Evolutionary conservation across 2,329 filamentous ascomycete genomes (phyloP).

Genomic region (Scopulariopsis brevicaulis): DNA sequence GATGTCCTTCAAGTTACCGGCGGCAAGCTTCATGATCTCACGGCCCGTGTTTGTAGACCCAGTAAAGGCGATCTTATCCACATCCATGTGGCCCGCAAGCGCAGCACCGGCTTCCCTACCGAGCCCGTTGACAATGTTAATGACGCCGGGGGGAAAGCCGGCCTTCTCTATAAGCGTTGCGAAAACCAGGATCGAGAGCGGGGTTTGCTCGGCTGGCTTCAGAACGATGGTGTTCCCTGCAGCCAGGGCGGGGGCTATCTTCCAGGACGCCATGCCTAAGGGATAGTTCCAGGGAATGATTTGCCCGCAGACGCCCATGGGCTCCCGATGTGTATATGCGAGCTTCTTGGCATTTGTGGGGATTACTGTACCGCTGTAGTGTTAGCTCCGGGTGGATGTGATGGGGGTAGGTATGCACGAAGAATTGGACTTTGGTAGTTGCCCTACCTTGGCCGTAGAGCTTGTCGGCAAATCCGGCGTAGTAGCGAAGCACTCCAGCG

Average conservation of each 20-base stretch:
- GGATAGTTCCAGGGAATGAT: slow-evolving; percentile 72
- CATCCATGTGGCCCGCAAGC: slow-evolving; percentile 48
- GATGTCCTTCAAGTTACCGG: slow-evolving; percentile 45
- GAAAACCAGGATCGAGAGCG: slow-evolving; percentile 47
- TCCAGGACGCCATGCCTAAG: slow-evolving; percentile 60
- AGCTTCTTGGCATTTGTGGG: slow-evolving; percentile 51
- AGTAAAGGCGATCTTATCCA: slow-evolving; percentile 68
- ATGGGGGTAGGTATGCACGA: too few species aligned
- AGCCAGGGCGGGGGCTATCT: slow-evolving; percentile 54
- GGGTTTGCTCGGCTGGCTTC: slow-evolving; percentile 52
- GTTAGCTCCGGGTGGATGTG: too few species aligned
- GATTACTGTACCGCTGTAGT: slow-evolving; percentile 32
- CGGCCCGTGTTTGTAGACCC: slow-evolving; percentile 56
- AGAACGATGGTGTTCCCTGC: slow-evolving; percentile 50
- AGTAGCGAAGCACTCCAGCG: slow-evolving; percentile 43
- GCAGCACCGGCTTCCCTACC: slow-evolving; percentile 57
- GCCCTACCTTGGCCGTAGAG: slow-evolving; percentile 42
- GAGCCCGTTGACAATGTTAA: slow-evolving; percentile 61
- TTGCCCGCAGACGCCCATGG: slow-evolving; percentile 56
- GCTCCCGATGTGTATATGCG: slow-evolving; percentile 58
- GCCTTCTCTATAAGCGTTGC: slow-evolving; percentile 55
- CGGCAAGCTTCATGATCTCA: slow-evolving; percentile 56
- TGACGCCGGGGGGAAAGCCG: slow-evolving; percentile 63
- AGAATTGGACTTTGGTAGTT: too few species aligned
- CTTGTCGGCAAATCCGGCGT: slow-evolving; percentile 62